Conservation (phyloP, 352 stramenopile genomes). For the Globisporangium okanoganense region DNA sequence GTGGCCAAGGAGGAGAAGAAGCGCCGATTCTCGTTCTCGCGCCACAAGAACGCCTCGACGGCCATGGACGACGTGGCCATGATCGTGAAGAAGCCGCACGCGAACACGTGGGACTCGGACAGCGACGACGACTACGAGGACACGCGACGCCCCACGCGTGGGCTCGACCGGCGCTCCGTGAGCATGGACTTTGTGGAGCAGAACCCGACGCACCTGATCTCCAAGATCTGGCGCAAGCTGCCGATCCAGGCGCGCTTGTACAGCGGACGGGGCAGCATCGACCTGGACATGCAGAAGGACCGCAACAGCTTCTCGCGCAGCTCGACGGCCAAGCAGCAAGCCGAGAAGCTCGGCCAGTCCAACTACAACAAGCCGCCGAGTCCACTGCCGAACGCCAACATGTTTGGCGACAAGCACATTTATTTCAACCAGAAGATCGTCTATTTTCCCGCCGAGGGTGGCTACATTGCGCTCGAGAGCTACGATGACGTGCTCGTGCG, state of each 20-base stretch:
- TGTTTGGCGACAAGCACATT: conserved; percentile 25
- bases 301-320: conserved; percentile 58
- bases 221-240: conserved; percentile 78
- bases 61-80: conserved; percentile 46
- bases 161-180: conserved; percentile 56
- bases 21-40: conserved; percentile 39
- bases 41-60: conserved; percentile 23
- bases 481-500: conserved; percentile 77
- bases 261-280: conserved; percentile 41
- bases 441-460: conserved; percentile 23
- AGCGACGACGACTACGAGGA: conserved; percentile 72
- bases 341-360: conserved; percentile 27
- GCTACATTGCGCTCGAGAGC: conserved; percentile 56
- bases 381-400: conserved; percentile 17
- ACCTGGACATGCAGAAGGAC: conserved; percentile 61
- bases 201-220: conserved; percentile 64
- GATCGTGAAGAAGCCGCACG: conserved; percentile 41
- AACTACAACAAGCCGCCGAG: conserved; percentile 18
- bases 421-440: conserved; percentile 18
- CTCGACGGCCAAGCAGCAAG: conserved; percentile 44
- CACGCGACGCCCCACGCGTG: conserved; percentile 46
- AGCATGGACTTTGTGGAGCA: conserved; percentile 84
- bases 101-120: conserved; percentile 62
- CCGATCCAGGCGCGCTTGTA: conserved; percentile 67
- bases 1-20: conserved; percentile 28